Evolutionary conservation across 1,139 yeast species (phyloP), one percentile per base, ranked within the genome.

Genomic region (Entelexis sorbosivorans): DNA sequence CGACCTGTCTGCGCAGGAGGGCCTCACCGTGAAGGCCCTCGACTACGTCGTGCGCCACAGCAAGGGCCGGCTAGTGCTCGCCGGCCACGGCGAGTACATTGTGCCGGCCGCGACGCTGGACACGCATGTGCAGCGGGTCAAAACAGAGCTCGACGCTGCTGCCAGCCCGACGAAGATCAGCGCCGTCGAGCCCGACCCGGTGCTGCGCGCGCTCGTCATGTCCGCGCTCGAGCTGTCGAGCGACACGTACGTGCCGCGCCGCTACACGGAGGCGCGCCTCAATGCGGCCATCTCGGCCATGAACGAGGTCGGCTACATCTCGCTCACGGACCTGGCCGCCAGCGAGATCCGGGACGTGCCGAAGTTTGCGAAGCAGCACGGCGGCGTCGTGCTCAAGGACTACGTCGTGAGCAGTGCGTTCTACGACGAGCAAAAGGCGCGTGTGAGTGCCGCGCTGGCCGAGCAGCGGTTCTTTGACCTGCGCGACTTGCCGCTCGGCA

Each of bases 401-500:
- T 53, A 50, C 47, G 56, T 61, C 3, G 60, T 63, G 17, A 51
- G 57, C 9, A 31, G 47, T 2, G 47, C 31, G 28, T 59, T 52
- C 36, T 36, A 60, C 13, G 50, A 34, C 1, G 39, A 28, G 19
- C 44, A 49, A 8, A 40, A 35, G 11, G 29, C 22, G 9, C 28
- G 38, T 13, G 44, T 60, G 2, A 49, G 45, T 8, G 28, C 38
- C 3, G 39, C 48, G 14, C 46, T 62, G 11, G 51, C 50, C 2
- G 35, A 45, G 11, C 26, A 39, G 20, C 60, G 63, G 9, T 61
- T 52, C 44, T 52, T 49, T 16, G 61, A 59, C 39, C 28, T 56
- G 26, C 45, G 55, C 10, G 57, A 47, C 26, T 38, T 54, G 10
- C 51, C 54, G 3, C 40, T 54, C 29, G 47, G 36, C 1, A 53